Evolutionary conservation across 2,329 filamentous ascomycete species (phyloP), one percentile per base, ranked within the genome.

Genomic region (Fusarium bactridioides): DNA sequence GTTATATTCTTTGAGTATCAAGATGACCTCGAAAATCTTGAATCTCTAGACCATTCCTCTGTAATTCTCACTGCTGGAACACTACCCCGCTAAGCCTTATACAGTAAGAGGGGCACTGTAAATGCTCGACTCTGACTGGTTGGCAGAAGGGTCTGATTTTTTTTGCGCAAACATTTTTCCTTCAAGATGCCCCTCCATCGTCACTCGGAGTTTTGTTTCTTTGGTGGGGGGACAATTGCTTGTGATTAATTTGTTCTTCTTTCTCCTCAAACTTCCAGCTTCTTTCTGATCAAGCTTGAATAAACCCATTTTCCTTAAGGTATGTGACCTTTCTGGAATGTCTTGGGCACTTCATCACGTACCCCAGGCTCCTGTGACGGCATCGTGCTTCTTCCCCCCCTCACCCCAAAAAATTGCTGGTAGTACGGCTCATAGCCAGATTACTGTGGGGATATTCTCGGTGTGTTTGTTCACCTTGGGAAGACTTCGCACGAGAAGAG

Each of bases 51-150:
- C 40, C 63, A 69, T 29, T 56, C 35, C 41, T 31, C 61, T 31
- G 25, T 47, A 40, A 27, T 53, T 63, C 29, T 68, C 44, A 41
- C 31, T 55, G 23, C 31, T 40, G 16, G 21, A 64, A 21, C 25
- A 37, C 23, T 31, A 43, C 23, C 4, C 31, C 65, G 68, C 79
- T 80, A 82, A 69, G 33, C 79, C 70, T 5, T 23, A 77, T 57
- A 10, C 15, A 65, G 80, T 74, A 81, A 74, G 80, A 80, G 79
- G 80, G 79, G 79, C 72, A 78, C n/a, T 40, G 37, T 19, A 61
- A 37, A 50, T 64, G 51, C 58, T 51, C 61, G 40, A 47, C 48
- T 70, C 64, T 72, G 51, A 74, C 40, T 74, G 72, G 72, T 65
- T 47, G 69, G 60, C 64, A 43, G 73, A 74, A 73, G 74, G 73